Base-by-base conservation (phyloP, 2,329 filamentous ascomycete species). In the Aspergillus arachidicola region DNA sequence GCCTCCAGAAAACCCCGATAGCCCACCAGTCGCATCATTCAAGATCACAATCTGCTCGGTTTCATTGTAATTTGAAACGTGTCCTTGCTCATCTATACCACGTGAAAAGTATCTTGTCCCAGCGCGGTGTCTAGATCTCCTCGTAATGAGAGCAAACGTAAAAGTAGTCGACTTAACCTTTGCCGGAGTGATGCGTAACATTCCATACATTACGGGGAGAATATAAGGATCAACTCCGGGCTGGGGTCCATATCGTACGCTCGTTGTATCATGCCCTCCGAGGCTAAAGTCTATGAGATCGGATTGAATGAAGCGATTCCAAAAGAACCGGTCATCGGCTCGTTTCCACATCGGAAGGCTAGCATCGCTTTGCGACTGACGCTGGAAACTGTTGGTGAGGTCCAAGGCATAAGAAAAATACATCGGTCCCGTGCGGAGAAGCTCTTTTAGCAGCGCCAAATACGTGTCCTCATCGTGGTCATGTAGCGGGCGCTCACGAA, bases 31-130 rank as follows among this genome's bases (percentile, higher is more conserved):
- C 55, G 86, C 85, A 78, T 98, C 95, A 72, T 98, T 98, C 69
- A 98, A 80, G 43, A 99, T 88, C 64, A 97, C 85, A 38, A 95
- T 84, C 76, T 99, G 95, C 76, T 99, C 95, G 0, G 95, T 98
- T 83, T 99, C 95, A 75, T 99, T 99, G 85, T 94, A 99, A 78
- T 99, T 99, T 68, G 95, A 93, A n/a, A 95, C 95, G 76, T 98
- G 89, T 28, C 95, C 95, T 65, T 95, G 85, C 68, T 97, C 94
- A 74, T 99, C 94, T 54, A 98, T 88, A 58, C 95, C 95, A 68
- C 95, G 89, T 2, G 95, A 96, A 76, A 99, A 95, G 80, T 97
- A 98, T 75, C 96, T 86, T 19, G 95, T 98, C 51, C 95, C 95
- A 41, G 90, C 94, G 66, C 94, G 88, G 78, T 95, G 89, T 69